These are phyloP conservation scores for Phytophthora sp. DNA, from an alignment of 352 stramenopile genomes.

Conservation along the genomic window DNA sequence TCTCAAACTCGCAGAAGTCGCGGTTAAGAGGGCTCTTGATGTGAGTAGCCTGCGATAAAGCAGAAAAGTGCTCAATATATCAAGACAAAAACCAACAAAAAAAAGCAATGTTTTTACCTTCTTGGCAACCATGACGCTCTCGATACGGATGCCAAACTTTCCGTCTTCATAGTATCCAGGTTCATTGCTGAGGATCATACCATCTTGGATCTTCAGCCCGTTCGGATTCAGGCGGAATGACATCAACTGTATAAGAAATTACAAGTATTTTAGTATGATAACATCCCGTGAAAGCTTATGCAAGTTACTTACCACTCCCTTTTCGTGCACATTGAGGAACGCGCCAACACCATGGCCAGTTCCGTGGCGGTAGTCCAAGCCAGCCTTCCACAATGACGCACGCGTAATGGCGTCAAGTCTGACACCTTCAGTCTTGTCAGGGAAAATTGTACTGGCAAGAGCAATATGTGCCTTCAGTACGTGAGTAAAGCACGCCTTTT, in stretches of 20 bases:
- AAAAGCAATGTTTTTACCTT: conserved; percentile 60
- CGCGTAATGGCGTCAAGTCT: conserved; percentile 97
- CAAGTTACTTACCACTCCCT: conserved; percentile 75
- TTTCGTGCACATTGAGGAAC: conserved; percentile 98
- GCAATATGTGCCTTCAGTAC: conserved; percentile 98
- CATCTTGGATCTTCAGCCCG: conserved; percentile 83
- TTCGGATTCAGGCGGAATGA: conserved; percentile 89
- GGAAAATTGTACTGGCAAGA: conserved; percentile 88
- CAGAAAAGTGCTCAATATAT: neutral
- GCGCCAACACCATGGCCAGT: conserved; percentile 97
- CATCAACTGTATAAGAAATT: conserved; percentile 53
- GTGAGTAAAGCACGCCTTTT: conserved; percentile 96
- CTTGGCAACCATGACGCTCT: conserved; percentile 97
- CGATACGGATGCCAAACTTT: conserved; percentile 98
- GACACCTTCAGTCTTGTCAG: conserved; percentile 93
- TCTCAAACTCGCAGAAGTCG: conserved; percentile 97
- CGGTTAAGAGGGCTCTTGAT: conserved; percentile 73
- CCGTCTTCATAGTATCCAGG: conserved; percentile 98
- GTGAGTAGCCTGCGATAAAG: conserved; percentile 51
- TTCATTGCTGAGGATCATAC: conserved; percentile 99
- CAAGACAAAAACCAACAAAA: conserved; percentile 4
- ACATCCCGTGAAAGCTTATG: too few relatives aligned
- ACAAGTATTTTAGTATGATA: conserved; percentile 10
- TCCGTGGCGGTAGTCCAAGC: conserved; percentile 98
- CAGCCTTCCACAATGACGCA: conserved; percentile 93